These are phyloP conservation scores for Teunomyces lycoperdinae DNA, from an alignment of 805 yeast species.

Conservation along the genomic window DNA sequence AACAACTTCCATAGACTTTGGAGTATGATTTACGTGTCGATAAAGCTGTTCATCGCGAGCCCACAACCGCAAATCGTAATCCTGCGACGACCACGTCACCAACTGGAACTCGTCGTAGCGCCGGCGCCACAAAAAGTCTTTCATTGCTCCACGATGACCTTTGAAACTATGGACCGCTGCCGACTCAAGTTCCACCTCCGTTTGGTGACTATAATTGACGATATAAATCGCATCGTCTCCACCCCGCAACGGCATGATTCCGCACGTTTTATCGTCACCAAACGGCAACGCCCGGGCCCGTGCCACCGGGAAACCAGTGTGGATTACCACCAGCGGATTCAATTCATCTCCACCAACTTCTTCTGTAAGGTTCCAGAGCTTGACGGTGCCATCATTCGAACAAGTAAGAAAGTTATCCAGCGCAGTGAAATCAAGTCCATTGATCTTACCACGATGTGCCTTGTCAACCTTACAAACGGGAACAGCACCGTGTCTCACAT, in stretches of 20 bases:
- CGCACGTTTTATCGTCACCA: constrained; percentile 71
- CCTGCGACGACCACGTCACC: constrained; percentile 88
- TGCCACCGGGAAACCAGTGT: constrained; percentile 82
- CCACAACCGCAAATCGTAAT: constrained; percentile 83
- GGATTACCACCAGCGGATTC: constrained; percentile 54
- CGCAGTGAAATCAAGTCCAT: constrained; percentile 81
- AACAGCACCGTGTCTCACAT: constrained; percentile 71
- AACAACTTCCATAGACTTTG: constrained; percentile 13
- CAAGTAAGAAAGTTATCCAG: constrained; percentile 68
- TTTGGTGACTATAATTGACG: constrained; percentile 40
- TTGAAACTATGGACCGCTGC: constrained; percentile 47
- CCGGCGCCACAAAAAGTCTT: constrained; percentile 85
- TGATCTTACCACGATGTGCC: constrained; percentile 85
- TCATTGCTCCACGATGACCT: constrained; percentile 83
- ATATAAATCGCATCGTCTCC: constrained; percentile 66
- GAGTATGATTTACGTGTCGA: constrained; percentile 36
- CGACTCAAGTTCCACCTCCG: too few species aligned
- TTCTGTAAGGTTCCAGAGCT: constrained; percentile 61
- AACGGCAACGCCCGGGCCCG: constrained; percentile 87
- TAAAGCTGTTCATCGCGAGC: constrained; percentile 45
- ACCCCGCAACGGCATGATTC: constrained; percentile 87
- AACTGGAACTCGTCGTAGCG: constrained; percentile 70
- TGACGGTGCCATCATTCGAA: constrained; percentile 82
- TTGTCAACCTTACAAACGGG: constrained; percentile 60
- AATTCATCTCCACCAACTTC: constrained; percentile 3